phyloP scores from a whole-genome alignment of 2,329 filamentous ascomycete genomes.

The Phoma herbarum region DNA sequence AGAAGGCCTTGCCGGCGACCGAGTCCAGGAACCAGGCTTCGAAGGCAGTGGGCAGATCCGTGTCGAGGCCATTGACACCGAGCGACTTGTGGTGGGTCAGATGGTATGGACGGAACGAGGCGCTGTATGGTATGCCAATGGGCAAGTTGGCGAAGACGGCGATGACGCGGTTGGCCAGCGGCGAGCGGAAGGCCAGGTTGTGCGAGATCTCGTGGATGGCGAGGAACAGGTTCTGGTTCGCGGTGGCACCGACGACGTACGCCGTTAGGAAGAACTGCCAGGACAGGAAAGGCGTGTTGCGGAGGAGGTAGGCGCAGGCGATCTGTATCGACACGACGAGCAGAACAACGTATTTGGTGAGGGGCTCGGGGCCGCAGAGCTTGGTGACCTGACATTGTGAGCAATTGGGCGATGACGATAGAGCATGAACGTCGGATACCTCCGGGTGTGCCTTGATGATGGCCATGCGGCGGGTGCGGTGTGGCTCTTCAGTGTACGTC shows the following conservation, averaged over 20 bases:
- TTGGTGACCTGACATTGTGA: slow-evolving; percentile 77
- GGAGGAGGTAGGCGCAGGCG: slow-evolving; percentile 77
- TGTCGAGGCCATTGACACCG: slow-evolving; percentile 94
- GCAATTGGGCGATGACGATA: slow-evolving; percentile 8
- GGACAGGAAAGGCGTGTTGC: slow-evolving; percentile 79
- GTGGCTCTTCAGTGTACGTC: slow-evolving; percentile 98
- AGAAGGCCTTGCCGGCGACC: slow-evolving; percentile 95
- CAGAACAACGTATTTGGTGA: slow-evolving; percentile 92
- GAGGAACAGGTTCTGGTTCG: slow-evolving; percentile 98
- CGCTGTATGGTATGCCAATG: slow-evolving; percentile 95
- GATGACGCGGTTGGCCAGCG: slow-evolving; percentile 81
- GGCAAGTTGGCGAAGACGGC: slow-evolving; percentile 95
- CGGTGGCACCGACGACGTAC: slow-evolving; percentile 91
- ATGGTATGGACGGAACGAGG: slow-evolving; percentile 97
- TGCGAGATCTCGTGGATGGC: slow-evolving; percentile 99
- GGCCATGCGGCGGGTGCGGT: slow-evolving; percentile 85
- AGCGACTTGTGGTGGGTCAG: slow-evolving; percentile 99
- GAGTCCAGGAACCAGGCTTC: slow-evolving; percentile 95
- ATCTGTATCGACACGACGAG: slow-evolving; percentile 86
- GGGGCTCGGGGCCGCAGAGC: slow-evolving; percentile 92
- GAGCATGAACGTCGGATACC: no score
- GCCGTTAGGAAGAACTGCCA: slow-evolving; percentile 86
- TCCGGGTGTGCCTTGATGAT: slow-evolving; percentile 99
- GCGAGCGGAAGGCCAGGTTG: slow-evolving; percentile 89
- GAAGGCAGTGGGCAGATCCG: slow-evolving; percentile 89